These are phyloP conservation scores for Salisapilia sapeloensis DNA, from an alignment of 352 stramenopile genomes.

Conservation along the genomic window DNA sequence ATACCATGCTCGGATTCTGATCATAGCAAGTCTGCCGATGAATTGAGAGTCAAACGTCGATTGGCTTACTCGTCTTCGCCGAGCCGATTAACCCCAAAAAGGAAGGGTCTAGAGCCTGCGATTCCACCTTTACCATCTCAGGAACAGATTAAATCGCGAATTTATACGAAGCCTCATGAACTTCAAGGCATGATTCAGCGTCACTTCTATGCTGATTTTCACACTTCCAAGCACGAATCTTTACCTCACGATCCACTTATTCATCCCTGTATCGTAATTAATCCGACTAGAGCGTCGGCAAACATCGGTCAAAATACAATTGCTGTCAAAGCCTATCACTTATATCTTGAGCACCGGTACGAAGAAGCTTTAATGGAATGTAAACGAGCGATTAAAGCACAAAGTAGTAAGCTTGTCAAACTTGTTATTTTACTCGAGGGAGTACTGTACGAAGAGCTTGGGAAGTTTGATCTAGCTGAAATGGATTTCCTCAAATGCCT, in stretches of 20 bases:
- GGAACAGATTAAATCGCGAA: constrained; percentile 36
- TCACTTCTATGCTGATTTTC: constrained; percentile 31
- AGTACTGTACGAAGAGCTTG: constrained; percentile 30
- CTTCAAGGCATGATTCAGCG: constrained; percentile 39
- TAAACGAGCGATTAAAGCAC: constrained; percentile 24
- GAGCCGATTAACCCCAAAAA: too few species aligned
- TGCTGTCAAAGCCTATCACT: constrained; percentile 28
- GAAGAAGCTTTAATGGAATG: constrained; percentile 36
- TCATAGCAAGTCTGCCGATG: too few species aligned
- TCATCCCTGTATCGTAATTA: constrained; percentile 42
- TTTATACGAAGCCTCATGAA: constrained; percentile 49
- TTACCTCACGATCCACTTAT: constrained; percentile 43
- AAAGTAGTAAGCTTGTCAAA: constrained; percentile 45
- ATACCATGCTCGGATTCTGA: too few species aligned
- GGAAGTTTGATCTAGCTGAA: constrained; percentile 22
- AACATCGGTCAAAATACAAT: constrained; percentile 18
- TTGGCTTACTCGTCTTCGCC: too few species aligned
- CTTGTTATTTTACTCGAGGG: constrained; percentile 34
- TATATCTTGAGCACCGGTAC: constrained; percentile 37
- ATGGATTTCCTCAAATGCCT: constrained; percentile 21
- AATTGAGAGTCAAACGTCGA: too few species aligned
- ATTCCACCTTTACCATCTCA: constrained; percentile 35
- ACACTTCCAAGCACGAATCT: constrained; percentile 17
- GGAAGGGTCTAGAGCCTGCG: too few species aligned
- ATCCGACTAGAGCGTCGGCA: constrained; percentile 15